Percentiles rank a stretch among this genome's conserved stretches.
Conservation (phyloP, 768 basidiomycete genomes). For the Boletus rubropictus region DNA sequence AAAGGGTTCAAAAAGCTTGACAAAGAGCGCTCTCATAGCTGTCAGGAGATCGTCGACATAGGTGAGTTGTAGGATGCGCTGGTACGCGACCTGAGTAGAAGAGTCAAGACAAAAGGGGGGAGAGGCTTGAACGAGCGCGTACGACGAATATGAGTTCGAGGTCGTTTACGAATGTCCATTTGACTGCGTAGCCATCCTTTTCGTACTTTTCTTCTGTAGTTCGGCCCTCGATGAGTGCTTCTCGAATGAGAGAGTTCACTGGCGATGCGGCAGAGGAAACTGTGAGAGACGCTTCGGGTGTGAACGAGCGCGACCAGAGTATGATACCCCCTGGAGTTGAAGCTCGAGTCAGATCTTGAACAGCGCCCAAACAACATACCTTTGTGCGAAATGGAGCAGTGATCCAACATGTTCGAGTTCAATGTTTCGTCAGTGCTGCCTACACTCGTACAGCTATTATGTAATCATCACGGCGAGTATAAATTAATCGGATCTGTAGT, state of each 20-base stretch:
- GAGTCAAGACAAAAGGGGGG: slow-evolving; percentile 1
- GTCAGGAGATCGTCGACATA: slow-evolving; percentile 87
- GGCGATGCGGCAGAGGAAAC: slow-evolving; percentile 72
- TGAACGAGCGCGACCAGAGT: slow-evolving; percentile 93
- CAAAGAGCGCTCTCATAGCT: slow-evolving; percentile 76
- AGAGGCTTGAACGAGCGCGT: slow-evolving; percentile 26
- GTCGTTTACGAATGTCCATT: slow-evolving; percentile 94
- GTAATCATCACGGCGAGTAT: slow-evolving; percentile 7
- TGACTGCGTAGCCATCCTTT: slow-evolving; percentile 89
- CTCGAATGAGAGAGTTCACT: slow-evolving; percentile 82
- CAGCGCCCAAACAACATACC: slow-evolving; percentile 38
- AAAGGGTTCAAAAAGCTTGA: slow-evolving; percentile 82
- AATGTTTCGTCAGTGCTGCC: too few relatives aligned
- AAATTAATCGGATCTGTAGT: slow-evolving; percentile 5
- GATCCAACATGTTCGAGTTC: slow-evolving; percentile 79
- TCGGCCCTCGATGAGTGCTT: slow-evolving; percentile 88
- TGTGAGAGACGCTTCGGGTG: slow-evolving; percentile 71
- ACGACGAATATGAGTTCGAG: slow-evolving; percentile 96
- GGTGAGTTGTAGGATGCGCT: slow-evolving; percentile 89
- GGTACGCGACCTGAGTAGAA: slow-evolving; percentile 77
- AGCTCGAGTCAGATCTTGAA: slow-evolving; percentile 4
- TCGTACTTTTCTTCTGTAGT: slow-evolving; percentile 80
- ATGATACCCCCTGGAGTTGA: slow-evolving; percentile 71
- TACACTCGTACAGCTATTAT: neutral
- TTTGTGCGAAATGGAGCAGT: slow-evolving; percentile 93